A percentile compares a stretch with the other conserved stretches of the same genome.
These are phyloP conservation scores for Hyaloscypha finlandica DNA, from an alignment of 495 filamentous ascomycete genomes.

Conservation along the genomic window DNA sequence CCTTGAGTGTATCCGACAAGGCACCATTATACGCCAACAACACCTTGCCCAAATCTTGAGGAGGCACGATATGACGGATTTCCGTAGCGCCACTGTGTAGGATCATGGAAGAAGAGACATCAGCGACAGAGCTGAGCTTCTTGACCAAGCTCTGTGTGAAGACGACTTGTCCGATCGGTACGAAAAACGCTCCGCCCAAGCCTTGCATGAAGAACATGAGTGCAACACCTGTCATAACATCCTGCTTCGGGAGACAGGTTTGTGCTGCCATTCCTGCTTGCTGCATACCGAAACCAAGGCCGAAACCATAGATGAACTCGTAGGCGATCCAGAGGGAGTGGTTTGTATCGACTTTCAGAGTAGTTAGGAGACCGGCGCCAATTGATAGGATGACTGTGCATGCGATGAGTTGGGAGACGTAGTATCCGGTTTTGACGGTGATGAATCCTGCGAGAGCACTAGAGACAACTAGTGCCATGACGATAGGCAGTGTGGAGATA, in stretches of 20 bases:
- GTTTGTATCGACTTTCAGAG: constrained; percentile 52
- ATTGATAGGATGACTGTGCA: constrained; percentile 55
- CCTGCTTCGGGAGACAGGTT: constrained; percentile 46
- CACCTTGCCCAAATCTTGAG: constrained; percentile 22
- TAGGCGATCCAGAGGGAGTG: constrained; percentile 66
- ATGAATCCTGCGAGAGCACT: constrained; percentile 51
- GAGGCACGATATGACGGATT: constrained; percentile 28
- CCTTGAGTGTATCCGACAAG: constrained; percentile 31
- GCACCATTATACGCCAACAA: constrained; percentile 37
- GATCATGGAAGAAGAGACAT: constrained; percentile 47
- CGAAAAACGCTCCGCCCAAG: constrained; percentile 64
- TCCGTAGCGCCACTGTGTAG: constrained; percentile 52
- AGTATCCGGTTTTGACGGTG: constrained; percentile 65
- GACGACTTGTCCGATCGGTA: constrained; percentile 61
- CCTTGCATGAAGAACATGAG: constrained; percentile 64
- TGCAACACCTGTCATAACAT: constrained; percentile 62
- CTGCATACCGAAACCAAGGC: constrained; percentile 74
- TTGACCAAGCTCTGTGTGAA: constrained; percentile 56
- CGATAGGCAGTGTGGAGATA: constrained; percentile 68
- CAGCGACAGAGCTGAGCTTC: constrained; percentile 43
- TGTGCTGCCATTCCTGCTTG: constrained; percentile 63
- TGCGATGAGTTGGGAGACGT: constrained; percentile 59
- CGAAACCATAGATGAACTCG: constrained; percentile 70
- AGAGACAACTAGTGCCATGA: constrained; percentile 51
- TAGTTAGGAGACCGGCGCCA: constrained; percentile 65